Base-by-base conservation (phyloP, 164 flowering plant species). In the Buxus sempervirens region DNA sequence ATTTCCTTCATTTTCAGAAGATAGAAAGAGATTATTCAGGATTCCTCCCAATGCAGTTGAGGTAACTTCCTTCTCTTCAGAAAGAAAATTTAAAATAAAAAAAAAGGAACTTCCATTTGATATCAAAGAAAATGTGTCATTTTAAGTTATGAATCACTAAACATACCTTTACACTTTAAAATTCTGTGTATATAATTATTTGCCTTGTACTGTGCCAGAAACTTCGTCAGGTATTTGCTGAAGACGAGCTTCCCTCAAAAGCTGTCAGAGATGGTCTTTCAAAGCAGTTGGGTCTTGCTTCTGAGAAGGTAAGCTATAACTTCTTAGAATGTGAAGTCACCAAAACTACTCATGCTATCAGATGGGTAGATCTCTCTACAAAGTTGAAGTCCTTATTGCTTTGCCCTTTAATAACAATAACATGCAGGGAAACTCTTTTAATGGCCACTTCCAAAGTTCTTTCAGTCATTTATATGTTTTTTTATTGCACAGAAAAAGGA, bases 201-300 rank as follows among this genome's bases (percentile, higher is more conserved):
- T 66, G 20, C 32, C 64, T 15, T 55, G 53, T 66, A 56, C 51
- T 77, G 54, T 75, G 48, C 24, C 88, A 95, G 99, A 87, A 81
- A 74, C 97, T 95, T 71, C 97, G 97, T 65, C 75, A 62, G 74
- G 93, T 77, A 19, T 95, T 95, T 84, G 79, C 89, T 57, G 91
- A 90, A 80, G 89, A 89, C 80, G 97, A 95, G 80, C 97, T 95
- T 78, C 99, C 99, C 19, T 77, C 94, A 18, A 88, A 83, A 82
- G 78, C 73, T 64, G 81, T 87, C 48, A 84, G 79, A 81, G 90
- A 86, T 60, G 76, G 72, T 54, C 87, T 95, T 70, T 86, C 99
- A 15, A 81, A 86, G 77, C 88, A 87, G 74, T 80, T 95, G 72
- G 86, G 91, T 60, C 82, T 95, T 70, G 87, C 88, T 61, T 75